Evolutionary conservation across 1,139 yeast genomes (phyloP), one percentile per base, ranked within the genome.

Genomic region (Scheffersomyces insectosa): DNA sequence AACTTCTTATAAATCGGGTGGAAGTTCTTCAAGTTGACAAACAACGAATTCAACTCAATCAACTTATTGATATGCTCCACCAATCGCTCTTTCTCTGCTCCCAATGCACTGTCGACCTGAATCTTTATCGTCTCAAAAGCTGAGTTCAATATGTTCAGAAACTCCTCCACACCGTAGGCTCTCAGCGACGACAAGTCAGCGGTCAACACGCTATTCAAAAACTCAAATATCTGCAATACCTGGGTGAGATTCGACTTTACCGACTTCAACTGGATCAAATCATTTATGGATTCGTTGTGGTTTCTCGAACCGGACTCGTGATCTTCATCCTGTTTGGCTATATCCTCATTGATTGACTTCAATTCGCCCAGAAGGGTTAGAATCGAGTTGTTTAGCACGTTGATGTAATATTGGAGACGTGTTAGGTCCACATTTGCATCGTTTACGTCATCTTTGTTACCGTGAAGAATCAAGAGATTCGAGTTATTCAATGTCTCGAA

Each of bases 351-450:
- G 25, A 57, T 56, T 31, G 56, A 57, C 5, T 60, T 57, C 20
- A 83, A 60, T 43, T 83, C 87, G 4, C 71, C 64, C 42, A 80
- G 75, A 28, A 84, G 59, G 1, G 85, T 70, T 32, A 76, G 66
- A 25, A 83, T 77, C 1, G 88, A 77, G 43, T 80, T 77, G 31
- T 78, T 74, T 35, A 85, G 62, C 2, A 83, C 76, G 41, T 81
- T 83, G 33, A 82, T 64, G 55, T 83, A 83, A 57, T 84, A 84
- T 51, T 83, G 85, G 40, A 85, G 61, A 48, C 88, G 69, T 8
- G 85, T 78, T 25, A 53, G 53, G 41, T 40, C 54, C 49, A 40
- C 40, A 45, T 47, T 45, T 31, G 47, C 66, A 62, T 15, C 48
- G 14, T 40, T 48, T 10, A 40, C 41, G 27, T 38, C 43, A 27